Evolutionary conservation across 768 basidiomycete genomes (phyloP).

Genomic region (Mycena kentingensis): DNA sequence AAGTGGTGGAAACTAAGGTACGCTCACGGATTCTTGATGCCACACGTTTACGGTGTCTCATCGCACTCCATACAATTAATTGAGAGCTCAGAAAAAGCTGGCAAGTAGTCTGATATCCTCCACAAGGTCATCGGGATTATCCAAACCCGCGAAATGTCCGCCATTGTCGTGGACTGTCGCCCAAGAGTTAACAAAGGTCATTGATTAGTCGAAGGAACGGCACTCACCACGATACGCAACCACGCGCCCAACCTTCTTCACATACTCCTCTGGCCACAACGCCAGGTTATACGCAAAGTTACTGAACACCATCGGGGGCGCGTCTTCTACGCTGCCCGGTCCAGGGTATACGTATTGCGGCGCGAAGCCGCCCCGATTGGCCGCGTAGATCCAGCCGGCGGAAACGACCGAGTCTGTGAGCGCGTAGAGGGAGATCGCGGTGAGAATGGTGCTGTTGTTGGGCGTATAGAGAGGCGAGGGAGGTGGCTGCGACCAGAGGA

Average conservation of each 20-base stretch:
- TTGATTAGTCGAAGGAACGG: too few relatives aligned
- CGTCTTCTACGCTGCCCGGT: not conserved
- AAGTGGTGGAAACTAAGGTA: too few relatives aligned
- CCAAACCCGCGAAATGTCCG: too few relatives aligned
- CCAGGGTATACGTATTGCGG: not conserved
- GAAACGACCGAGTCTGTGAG: conserved; percentile 25
- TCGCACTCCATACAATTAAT: too few relatives aligned
- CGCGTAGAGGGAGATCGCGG: conserved; percentile 27
- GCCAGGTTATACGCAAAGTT: conserved; percentile 4
- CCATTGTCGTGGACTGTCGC: too few relatives aligned
- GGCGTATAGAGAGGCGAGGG: conserved; percentile 12
- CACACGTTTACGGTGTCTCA: too few relatives aligned
- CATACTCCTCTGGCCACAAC: conserved; percentile 5
- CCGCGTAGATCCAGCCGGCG: conserved; percentile 20
- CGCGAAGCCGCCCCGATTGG: not conserved
- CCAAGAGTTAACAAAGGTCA: too few relatives aligned
- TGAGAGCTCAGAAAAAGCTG: too few relatives aligned
- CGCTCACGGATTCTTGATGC: too few relatives aligned
- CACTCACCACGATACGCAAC: too few relatives aligned
- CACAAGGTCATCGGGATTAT: too few relatives aligned
- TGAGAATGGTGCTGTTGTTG: conserved; percentile 18
- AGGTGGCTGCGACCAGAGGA: conserved; percentile 4
- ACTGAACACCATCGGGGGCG: conserved; percentile 7
- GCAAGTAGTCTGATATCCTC: too few relatives aligned
- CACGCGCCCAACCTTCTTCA: not conserved